These are phyloP conservation scores for Acrodontium crateriforme DNA, from an alignment of 2,329 filamentous ascomycete genomes.

Conservation along the genomic window DNA sequence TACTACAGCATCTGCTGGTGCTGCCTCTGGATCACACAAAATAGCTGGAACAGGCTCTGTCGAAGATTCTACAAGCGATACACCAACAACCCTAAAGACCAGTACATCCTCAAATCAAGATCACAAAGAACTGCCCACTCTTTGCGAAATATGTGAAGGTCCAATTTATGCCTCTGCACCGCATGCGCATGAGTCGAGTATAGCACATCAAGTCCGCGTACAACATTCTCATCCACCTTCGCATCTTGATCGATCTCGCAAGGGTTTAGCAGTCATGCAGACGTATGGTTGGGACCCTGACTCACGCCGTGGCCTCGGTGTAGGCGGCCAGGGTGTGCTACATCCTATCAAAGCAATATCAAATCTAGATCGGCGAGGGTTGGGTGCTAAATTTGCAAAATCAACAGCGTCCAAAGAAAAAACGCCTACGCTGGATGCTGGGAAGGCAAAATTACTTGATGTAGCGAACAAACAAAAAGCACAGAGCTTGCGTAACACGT, in stretches of 20 bases:
- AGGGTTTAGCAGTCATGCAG: constrained; percentile 53
- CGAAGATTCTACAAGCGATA: background rate
- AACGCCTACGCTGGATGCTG: constrained; percentile 49
- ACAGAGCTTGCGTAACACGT: constrained; percentile 47
- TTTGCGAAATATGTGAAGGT: constrained; percentile 20
- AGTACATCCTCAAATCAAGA: too few relatives aligned
- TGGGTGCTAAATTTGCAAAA: constrained; percentile 43
- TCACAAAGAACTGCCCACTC: too few relatives aligned
- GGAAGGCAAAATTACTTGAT: constrained; percentile 49
- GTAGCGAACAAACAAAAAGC: constrained; percentile 37
- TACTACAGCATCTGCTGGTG: too few relatives aligned
- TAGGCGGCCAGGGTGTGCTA: constrained; percentile 51
- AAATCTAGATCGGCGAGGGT: constrained; percentile 62
- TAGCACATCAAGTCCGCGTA: constrained; percentile 59
- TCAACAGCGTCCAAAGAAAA: constrained; percentile 41
- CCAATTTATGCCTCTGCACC: constrained; percentile 20
- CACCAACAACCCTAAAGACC: too few relatives aligned
- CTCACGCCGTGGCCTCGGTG: constrained; percentile 55
- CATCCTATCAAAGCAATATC: constrained; percentile 58
- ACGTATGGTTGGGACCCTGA: constrained; percentile 65
- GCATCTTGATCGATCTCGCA: constrained; percentile 53
- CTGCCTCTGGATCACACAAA: too few relatives aligned
- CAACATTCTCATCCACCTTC: constrained; percentile 59
- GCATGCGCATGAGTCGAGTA: constrained; percentile 42
- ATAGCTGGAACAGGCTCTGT: too few relatives aligned